Evolutionary conservation across 805 yeast genomes (phyloP).

Genomic region (Pichia nanzhaoensis): DNA sequence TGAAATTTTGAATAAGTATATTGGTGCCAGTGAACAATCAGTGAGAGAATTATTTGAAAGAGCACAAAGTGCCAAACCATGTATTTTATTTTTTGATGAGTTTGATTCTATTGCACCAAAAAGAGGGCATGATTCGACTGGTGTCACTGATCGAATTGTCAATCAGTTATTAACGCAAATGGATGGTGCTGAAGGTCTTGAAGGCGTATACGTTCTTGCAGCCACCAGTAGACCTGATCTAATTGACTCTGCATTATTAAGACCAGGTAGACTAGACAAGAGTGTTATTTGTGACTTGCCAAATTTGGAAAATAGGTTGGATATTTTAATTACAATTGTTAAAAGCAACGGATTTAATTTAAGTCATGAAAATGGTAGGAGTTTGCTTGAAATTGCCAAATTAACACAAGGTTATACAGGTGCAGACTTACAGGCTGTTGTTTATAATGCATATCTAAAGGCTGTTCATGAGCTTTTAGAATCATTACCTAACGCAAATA

Average conservation of each 20-base stretch:
- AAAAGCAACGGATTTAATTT: slow-evolving; percentile 52
- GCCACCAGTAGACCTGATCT: slow-evolving; percentile 96
- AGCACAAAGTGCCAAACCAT: slow-evolving; percentile 92
- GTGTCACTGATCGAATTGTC: slow-evolving; percentile 96
- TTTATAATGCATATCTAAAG: slow-evolving; percentile 84
- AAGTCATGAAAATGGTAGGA: slow-evolving; percentile 35
- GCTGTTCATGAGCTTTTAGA: slow-evolving; percentile 72
- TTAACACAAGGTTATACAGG: slow-evolving; percentile 78
- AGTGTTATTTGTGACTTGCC: slow-evolving; percentile 90
- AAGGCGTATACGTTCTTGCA: slow-evolving; percentile 93
- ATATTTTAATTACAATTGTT: slow-evolving; percentile 58
- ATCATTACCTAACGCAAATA: slow-evolving; percentile 29
- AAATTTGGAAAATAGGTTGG: slow-evolving; percentile 56
- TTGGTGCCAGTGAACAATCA: slow-evolving; percentile 95
- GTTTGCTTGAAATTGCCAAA: slow-evolving; percentile 45
- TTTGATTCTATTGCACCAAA: slow-evolving; percentile 97
- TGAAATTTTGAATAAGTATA: slow-evolving; percentile 87
- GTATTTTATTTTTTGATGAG: slow-evolving; percentile 88
- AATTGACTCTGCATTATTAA: slow-evolving; percentile 86
- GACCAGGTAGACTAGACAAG: slow-evolving; percentile 96
- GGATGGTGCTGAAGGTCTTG: slow-evolving; percentile 99
- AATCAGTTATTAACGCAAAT: slow-evolving; percentile 95
- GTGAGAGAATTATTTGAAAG: slow-evolving; percentile 89
- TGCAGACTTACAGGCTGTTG: slow-evolving; percentile 89
- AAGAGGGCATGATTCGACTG: slow-evolving; percentile 96